Evolutionary conservation across 306 rosid species (phyloP).

Genomic region (Lagenaria siceraria): DNA sequence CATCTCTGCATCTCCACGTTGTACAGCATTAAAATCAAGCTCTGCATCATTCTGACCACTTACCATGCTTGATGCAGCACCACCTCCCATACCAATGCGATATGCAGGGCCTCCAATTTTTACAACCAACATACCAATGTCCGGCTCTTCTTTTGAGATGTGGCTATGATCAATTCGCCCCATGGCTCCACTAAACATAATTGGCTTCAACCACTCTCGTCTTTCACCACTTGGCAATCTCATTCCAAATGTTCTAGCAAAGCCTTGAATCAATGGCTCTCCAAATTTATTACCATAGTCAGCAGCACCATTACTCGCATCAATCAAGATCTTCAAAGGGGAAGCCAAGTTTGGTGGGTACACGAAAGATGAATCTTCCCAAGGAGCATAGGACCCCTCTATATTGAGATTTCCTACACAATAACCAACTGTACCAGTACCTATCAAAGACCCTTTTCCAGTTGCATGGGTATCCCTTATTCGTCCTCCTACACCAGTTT

Average conservation of each 20-base stretch:
- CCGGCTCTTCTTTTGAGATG: conserved; percentile 73
- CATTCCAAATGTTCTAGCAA: conserved; percentile 85
- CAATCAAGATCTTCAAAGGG: conserved; percentile 74
- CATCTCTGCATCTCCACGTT: conserved; percentile 98
- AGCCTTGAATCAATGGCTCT: conserved; percentile 93
- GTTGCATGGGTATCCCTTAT: conserved; percentile 95
- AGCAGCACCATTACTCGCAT: conserved; percentile 84
- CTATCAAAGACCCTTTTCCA: conserved; percentile 79
- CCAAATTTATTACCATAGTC: conserved; percentile 97
- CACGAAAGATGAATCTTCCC: conserved; percentile 74
- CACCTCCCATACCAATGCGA: conserved; percentile 95
- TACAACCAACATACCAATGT: conserved; percentile 79
- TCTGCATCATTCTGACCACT: conserved; percentile 90
- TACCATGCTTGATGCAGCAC: conserved; percentile 95
- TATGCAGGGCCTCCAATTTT: conserved; percentile 99
- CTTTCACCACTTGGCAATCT: conserved; percentile 88
- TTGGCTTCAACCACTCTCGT: conserved; percentile 95
- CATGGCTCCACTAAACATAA: conserved; percentile 88
- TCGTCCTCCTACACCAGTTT: conserved; percentile 93
- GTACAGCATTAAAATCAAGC: conserved; percentile 92
- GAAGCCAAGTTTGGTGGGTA: conserved; percentile 85
- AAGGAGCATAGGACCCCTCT: conserved; percentile 60
- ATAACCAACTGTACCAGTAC: conserved; percentile 69
- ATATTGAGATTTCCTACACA: conserved; percentile 85
- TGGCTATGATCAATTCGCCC: conserved; percentile 81